Percentiles rank a stretch among this genome's conserved stretches.
phyloP scores from a whole-genome alignment of 2,329 filamentous ascomycete genomes.

The Neopestalotiopsis sp. region DNA sequence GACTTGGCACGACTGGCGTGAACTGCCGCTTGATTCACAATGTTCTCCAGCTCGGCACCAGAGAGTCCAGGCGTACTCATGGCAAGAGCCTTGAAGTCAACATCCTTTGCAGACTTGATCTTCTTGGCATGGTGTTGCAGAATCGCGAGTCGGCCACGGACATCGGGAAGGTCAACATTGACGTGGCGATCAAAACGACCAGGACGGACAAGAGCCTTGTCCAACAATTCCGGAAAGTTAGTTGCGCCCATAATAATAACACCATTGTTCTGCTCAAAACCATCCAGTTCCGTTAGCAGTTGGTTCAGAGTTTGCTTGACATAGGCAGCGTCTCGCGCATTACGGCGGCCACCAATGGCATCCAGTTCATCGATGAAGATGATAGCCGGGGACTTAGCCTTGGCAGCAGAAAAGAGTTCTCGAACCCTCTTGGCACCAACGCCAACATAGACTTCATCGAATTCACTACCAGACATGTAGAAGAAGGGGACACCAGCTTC shows the following conservation, averaged over 20 bases:
- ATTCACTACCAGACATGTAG: constrained; percentile 99
- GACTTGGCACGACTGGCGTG: constrained; percentile 90
- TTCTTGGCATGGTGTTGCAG: constrained; percentile 93
- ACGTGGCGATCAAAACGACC: constrained; percentile 96
- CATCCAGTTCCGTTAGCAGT: constrained; percentile 93
- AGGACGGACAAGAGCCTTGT: constrained; percentile 92
- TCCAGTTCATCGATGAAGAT: constrained; percentile 95
- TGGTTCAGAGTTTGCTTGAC: constrained; percentile 98
- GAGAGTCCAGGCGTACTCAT: constrained; percentile 90
- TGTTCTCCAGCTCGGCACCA: constrained; percentile 93
- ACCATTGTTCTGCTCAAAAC: constrained; percentile 91
- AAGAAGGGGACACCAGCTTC: constrained; percentile 99
- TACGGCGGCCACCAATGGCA: constrained; percentile 92
- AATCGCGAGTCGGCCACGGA: constrained; percentile 90
- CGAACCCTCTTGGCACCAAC: constrained; percentile 96
- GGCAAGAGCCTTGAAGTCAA: constrained; percentile 84
- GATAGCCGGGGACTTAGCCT: constrained; percentile 86
- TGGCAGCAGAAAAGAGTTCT: constrained; percentile 85
- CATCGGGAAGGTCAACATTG: constrained; percentile 85
- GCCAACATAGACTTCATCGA: constrained; percentile 97
- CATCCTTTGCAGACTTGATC: constrained; percentile 78
- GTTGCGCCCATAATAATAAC: constrained; percentile 97
- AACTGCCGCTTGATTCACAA: constrained; percentile 95
- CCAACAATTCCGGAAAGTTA: constrained; percentile 92
- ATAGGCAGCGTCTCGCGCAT: constrained; percentile 90